Evolutionary conservation across 2,329 filamentous ascomycete genomes (phyloP), one percentile per base, ranked within the genome.

Genomic region (Phyllachora maydis): DNA sequence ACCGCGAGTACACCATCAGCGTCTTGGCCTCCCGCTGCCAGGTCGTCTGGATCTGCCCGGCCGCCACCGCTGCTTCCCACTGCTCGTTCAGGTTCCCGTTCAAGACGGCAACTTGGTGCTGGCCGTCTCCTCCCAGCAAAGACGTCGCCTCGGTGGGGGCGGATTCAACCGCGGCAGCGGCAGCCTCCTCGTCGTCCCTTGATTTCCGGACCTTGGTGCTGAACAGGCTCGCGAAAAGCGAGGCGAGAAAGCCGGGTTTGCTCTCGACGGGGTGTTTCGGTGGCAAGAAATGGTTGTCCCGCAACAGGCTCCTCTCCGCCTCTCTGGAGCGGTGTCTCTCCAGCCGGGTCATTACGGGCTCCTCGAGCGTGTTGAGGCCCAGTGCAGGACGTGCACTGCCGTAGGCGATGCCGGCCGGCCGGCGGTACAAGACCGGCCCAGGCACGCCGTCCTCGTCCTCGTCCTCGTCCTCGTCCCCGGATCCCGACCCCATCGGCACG

Each of bases 21-120:
- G 82, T 82, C 50, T 83, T 82, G 19, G 75, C 59, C 54, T 95
- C 85, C 31, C 83, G 68, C 45, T 76, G 72, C 82, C 83, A 95
- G 4, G 81, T 90, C 4, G 83, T 93, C 25, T 73, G 71, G 33
- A 95, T 83, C 39, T 69, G 64, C 8, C 82, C 81, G 0, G 74
- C 65, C 1, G 67, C 62, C 8, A 93, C 76, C 0, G 83, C 85
- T 30, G 82, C 75, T 31, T 85, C 73, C 81, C 81, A 91, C 40
- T 78, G 73, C 36, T 68, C 60, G 34, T 74, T 65, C 23, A 83
- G 54, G n/a, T n/a, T n/a, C n/a, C n/a, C n/a, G n/a, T n/a, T n/a
- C n/a, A n/a, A n/a, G n/a, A n/a, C n/a, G n/a, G n/a, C n/a, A n/a
- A n/a, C n/a, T n/a, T n/a, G n/a, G 24, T 62, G 55, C 21, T 67